phyloP scores from a whole-genome alignment of 75 land plant genomes.

The Adiantum capillusveneris region DNA sequence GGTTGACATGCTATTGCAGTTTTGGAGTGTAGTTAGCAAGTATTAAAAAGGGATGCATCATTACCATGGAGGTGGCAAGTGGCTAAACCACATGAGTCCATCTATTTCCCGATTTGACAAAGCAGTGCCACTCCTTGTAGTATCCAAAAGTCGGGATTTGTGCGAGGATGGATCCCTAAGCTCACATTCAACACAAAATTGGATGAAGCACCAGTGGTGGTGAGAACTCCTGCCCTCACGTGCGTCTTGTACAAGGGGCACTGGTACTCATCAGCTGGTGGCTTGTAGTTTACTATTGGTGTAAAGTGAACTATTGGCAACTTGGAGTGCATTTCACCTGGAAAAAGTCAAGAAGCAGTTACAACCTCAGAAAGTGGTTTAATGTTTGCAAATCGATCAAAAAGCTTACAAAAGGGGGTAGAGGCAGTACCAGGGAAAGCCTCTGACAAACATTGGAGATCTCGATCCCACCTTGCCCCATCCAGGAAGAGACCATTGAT shows the following conservation, averaged over 20 bases:
- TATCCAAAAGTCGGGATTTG: constrained; percentile 30
- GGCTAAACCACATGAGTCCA: not conserved
- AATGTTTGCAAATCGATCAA: not conserved
- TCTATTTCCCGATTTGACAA: constrained; percentile 12
- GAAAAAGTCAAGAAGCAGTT: not conserved
- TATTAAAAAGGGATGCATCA: not conserved
- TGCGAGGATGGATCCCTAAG: constrained; percentile 18
- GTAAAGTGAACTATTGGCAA: constrained; percentile 25
- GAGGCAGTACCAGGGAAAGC: constrained; percentile 21
- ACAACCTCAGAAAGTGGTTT: not conserved
- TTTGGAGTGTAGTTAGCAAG: too few relatives aligned
- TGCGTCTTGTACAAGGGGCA: constrained; percentile 35
- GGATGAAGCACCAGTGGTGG: constrained; percentile 34
- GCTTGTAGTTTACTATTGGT: constrained; percentile 26
- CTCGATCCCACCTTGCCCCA: constrained; percentile 31
- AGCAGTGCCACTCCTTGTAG: constrained; percentile 29
- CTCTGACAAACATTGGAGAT: constrained; percentile 7
- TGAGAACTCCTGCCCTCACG: constrained; percentile 25
- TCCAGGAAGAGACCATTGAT: constrained; percentile 23
- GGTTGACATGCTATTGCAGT: too few relatives aligned
- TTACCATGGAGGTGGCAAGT: not conserved
- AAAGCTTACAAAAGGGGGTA: not conserved
- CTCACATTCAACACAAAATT: constrained; percentile 29
- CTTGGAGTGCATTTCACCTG: constrained; percentile 23
- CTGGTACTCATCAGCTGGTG: constrained; percentile 23